Evolutionary conservation across 2,329 filamentous ascomycete species (phyloP).

Genomic region (Diaporthe citriasiana): DNA sequence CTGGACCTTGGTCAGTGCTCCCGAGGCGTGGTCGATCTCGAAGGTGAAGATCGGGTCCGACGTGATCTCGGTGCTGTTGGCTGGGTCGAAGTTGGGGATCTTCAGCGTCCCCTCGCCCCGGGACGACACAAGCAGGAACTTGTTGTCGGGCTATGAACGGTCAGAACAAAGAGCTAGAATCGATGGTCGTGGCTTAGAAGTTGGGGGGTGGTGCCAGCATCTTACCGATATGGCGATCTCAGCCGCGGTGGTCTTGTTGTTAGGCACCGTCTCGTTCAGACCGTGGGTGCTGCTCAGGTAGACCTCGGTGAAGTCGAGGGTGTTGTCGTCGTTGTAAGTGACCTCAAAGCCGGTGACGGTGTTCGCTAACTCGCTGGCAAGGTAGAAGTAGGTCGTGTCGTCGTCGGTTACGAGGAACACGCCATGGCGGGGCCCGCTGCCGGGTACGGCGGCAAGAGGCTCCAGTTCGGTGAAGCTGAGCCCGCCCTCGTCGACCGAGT

Average conservation of each 20-base stretch:
- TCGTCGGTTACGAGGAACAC: slow-evolving; percentile 64
- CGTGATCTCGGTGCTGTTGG: slow-evolving; percentile 59
- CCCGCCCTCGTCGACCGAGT: slow-evolving; percentile 63
- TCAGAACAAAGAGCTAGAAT: not conserved
- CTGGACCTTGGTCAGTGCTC: slow-evolving; percentile 68
- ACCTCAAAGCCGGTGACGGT: slow-evolving; percentile 70
- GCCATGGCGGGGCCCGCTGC: slow-evolving; percentile 75
- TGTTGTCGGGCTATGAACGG: slow-evolving; percentile 65
- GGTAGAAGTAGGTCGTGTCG: slow-evolving; percentile 67
- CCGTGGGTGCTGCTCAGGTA: slow-evolving; percentile 66
- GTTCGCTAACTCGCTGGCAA: slow-evolving; percentile 73
- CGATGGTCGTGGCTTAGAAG: not conserved
- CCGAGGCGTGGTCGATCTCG: slow-evolving; percentile 66
- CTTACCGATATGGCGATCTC: slow-evolving; percentile 73
- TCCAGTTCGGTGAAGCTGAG: slow-evolving; percentile 56
- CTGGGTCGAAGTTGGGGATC: slow-evolving; percentile 56
- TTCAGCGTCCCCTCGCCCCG: slow-evolving; percentile 71
- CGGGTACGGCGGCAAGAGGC: slow-evolving; percentile 60
- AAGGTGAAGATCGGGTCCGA: slow-evolving; percentile 78
- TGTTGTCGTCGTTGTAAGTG: slow-evolving; percentile 59
- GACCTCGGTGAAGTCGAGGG: slow-evolving; percentile 61
- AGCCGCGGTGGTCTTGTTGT: slow-evolving; percentile 55
- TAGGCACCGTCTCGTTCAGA: slow-evolving; percentile 54
- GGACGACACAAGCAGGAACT: slow-evolving; percentile 77
- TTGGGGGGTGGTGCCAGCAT: slow-evolving; percentile 42